Conservation (phyloP, 2,329 filamentous ascomycete species). For the Blumeriella jaapii region DNA sequence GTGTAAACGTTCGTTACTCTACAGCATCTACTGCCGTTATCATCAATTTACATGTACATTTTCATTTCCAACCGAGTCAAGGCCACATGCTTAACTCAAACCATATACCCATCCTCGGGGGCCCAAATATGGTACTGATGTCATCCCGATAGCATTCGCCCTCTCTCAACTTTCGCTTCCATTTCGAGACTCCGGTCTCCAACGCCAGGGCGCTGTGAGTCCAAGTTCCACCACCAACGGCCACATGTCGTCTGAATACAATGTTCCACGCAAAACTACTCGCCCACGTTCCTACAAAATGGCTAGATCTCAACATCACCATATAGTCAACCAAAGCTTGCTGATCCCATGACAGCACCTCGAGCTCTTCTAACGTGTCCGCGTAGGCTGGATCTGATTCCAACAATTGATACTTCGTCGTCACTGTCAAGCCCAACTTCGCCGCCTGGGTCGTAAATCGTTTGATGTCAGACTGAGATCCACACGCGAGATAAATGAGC, state of each 20-base stretch:
- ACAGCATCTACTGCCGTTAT: too few species aligned
- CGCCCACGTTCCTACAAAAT: constrained; percentile 32
- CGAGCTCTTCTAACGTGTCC: constrained; percentile 19
- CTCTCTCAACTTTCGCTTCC: neutral
- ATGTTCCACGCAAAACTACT: constrained; percentile 36
- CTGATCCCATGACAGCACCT: constrained; percentile 33
- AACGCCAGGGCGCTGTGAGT: neutral
- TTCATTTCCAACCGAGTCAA: too few species aligned
- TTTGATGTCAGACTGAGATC: constrained; percentile 27
- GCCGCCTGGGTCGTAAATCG: constrained; percentile 28
- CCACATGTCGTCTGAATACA: constrained; percentile 30
- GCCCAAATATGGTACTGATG: constrained; percentile 13
- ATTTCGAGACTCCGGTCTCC: neutral
- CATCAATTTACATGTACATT: too few species aligned
- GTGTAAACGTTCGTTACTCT: too few species aligned
- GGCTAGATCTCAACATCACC: constrained; percentile 31
- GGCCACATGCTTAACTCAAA: constrained; percentile 16
- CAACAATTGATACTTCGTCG: constrained; percentile 33
- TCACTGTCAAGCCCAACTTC: constrained; percentile 28
- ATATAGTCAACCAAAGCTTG: constrained; percentile 37
- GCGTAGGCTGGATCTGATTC: constrained; percentile 3
- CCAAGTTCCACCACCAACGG: constrained; percentile 9
- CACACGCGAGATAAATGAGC: constrained; percentile 33
- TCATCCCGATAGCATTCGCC: constrained; percentile 9
- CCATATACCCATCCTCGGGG: constrained; percentile 3